A percentile compares a stretch with the other conserved stretches of the same genome.
These are phyloP conservation scores for Prunus dulcis DNA, from an alignment of 306 rosid species.

Conservation along the genomic window DNA sequence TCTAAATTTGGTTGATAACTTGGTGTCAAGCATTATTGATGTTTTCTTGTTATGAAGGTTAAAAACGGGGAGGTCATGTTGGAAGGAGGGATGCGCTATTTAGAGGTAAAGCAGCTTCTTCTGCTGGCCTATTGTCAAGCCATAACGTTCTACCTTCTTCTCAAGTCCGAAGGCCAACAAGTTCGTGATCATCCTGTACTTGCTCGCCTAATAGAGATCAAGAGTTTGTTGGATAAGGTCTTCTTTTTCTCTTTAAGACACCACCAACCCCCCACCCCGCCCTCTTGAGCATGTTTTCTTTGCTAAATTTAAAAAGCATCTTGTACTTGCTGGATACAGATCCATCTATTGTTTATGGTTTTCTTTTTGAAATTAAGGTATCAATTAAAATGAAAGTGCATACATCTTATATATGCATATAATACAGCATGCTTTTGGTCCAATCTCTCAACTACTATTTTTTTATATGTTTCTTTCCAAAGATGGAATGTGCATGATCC, in stretches of 20 bases:
- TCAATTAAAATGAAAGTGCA: background rate
- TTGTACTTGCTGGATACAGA: background rate
- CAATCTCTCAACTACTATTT: background rate
- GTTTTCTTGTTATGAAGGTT: conserved; percentile 49
- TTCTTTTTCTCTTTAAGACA: conserved; percentile 18
- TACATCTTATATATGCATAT: background rate
- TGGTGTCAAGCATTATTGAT: background rate
- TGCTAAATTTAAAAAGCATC: background rate
- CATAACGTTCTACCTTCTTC: conserved; percentile 79
- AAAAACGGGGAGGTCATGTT: conserved; percentile 38
- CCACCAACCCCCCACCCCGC: background rate
- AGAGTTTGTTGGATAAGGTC: conserved; percentile 72
- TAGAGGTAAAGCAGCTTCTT: conserved; percentile 69
- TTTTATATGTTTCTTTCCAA: background rate
- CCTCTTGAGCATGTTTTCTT: too few species aligned
- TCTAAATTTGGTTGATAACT: background rate
- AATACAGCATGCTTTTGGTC: background rate
- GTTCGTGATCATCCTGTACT: conserved; percentile 79
- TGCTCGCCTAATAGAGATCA: conserved; percentile 75
- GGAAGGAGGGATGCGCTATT: conserved; percentile 67
- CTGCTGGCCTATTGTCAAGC: conserved; percentile 82
- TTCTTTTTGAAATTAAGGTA: too few species aligned
- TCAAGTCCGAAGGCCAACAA: conserved; percentile 86
- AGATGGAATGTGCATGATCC: background rate
- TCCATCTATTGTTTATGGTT: background rate